Evolutionary conservation across 2,329 filamentous ascomycete species (phyloP).

Genomic region (Blumeria hordei): DNA sequence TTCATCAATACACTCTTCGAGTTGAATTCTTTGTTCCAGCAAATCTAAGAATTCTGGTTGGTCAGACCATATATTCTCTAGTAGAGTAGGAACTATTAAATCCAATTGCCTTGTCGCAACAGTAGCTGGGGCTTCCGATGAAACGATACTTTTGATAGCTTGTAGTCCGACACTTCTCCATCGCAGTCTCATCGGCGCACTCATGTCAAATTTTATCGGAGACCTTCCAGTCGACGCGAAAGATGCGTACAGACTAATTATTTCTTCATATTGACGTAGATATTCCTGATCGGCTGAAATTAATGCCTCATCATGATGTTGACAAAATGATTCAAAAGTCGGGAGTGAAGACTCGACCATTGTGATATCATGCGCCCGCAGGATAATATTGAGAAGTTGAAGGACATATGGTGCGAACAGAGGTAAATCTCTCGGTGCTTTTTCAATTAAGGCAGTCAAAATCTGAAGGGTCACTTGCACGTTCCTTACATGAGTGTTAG

Average conservation of each 20-base stretch:
- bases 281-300: slow-evolving; percentile 72
- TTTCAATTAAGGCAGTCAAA: slow-evolving; percentile 74
- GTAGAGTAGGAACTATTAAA: slow-evolving; percentile 58
- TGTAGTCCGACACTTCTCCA: slow-evolving; percentile 53
- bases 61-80: slow-evolving; percentile 66
- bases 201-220: slow-evolving; percentile 29
- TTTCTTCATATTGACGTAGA: slow-evolving; percentile 55
- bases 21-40: slow-evolving; percentile 40
- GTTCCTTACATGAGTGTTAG: slow-evolving; percentile 31
- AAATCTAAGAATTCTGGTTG: slow-evolving; percentile 43
- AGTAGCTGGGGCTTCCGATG: slow-evolving; percentile 54
- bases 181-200: slow-evolving; percentile 51
- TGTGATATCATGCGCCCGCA: slow-evolving; percentile 67
- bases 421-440: slow-evolving; percentile 69
- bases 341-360: slow-evolving; percentile 79
- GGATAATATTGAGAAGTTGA: slow-evolving; percentile 58
- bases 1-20: slow-evolving; percentile 42
- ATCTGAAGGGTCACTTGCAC: slow-evolving; percentile 91
- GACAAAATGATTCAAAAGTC: slow-evolving; percentile 73
- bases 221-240: slow-evolving; percentile 43
- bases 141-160: slow-evolving; percentile 60
- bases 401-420: slow-evolving; percentile 71
- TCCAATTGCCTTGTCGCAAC: slow-evolving; percentile 54
- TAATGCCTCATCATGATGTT: slow-evolving; percentile 64
- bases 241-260: slow-evolving; percentile 56